Percentiles rank a stretch among this genome's conserved stretches.
phyloP scores from a whole-genome alignment of 2,329 filamentous ascomycete genomes.

The Myrmaecium sp. region DNA sequence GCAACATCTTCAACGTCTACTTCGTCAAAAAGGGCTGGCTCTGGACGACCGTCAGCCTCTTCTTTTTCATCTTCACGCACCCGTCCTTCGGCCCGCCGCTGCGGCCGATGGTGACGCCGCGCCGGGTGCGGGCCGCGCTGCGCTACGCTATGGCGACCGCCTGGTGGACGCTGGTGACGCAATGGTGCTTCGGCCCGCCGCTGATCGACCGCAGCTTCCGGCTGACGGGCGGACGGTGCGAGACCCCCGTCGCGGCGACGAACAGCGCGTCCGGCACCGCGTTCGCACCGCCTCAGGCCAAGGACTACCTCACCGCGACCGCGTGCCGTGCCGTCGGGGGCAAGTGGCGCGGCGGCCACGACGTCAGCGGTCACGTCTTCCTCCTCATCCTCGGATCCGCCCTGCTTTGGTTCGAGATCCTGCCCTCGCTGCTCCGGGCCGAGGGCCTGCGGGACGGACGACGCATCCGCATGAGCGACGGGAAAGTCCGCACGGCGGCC shows the following conservation, averaged over 20 bases:
- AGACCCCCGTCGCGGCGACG: conserved; percentile 36
- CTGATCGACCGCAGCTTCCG: conserved; percentile 80
- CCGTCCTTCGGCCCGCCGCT: conserved; percentile 34
- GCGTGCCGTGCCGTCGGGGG: conserved; percentile 75
- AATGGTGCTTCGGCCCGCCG: conserved; percentile 90
- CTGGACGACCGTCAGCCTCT: conserved; percentile 68
- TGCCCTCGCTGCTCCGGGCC: conserved; percentile 39
- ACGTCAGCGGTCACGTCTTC: conserved; percentile 92
- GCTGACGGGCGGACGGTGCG: conserved; percentile 76
- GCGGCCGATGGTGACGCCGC: conserved; percentile 22
- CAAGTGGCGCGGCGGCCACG: conserved; percentile 80
- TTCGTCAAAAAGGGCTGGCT: conserved; percentile 95
- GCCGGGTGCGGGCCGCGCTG: conserved; percentile 40
- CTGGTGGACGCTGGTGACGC: conserved; percentile 76
- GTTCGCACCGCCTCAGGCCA: conserved; percentile 24
- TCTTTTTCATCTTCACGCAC: conserved; percentile 52
- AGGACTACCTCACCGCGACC: conserved; percentile 48
- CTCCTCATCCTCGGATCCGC: conserved; percentile 70
- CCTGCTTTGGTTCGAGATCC: conserved; percentile 65
- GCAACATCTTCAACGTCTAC: conserved; percentile 77
- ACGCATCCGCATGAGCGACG: conserved; percentile 47
- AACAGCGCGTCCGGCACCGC: conserved; percentile 28
- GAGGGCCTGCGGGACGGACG: conserved; percentile 42
- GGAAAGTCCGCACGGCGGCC: conserved; percentile 35
- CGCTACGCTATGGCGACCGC: conserved; percentile 58